Base-by-base conservation (phyloP, 2,329 filamentous ascomycete genomes). In the Beauveria sp. region DNA sequence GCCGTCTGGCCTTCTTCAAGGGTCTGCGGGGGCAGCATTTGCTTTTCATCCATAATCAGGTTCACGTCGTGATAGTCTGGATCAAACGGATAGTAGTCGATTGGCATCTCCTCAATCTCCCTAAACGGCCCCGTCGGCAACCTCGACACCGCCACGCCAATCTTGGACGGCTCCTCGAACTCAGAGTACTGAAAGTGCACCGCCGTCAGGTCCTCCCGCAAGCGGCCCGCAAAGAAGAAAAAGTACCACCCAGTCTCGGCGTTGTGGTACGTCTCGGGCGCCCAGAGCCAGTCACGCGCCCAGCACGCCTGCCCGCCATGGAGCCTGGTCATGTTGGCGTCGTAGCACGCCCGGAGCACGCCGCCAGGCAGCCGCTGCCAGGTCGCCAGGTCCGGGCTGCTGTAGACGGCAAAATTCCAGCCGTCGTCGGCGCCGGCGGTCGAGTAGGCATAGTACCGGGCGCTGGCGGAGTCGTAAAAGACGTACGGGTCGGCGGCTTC, bases 221-320 rank as follows among this genome's bases (percentile, higher is more conserved):
- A 63, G 5, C 72, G 71, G 1, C 69, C 72, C 14, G 72, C 71
- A 40, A 73, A 74, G 66, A 74, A 70, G 66, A 74, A 73, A 48
- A 73, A 74, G 58, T 74, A 74, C 72, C 72, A 74, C 10, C 70
- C 72, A 3, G 72, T 74, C 63, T 68, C 66, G 24, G 71, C 68
- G 45, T 74, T 74, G 65, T 73, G 67, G 59, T 74, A 74, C 5
- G 68, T 72, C 66, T 74, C 72, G 1, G 72, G 72, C 7, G 72
- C 72, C 72, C 72, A 74, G n/a, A 65, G 65, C 72, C 72, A 74
- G 54, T 74, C 72, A 7, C 69, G 67, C 16, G 72, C 72, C 72
- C 72, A 74, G 46, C 72, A 74, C 2, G 69, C 72, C 59, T 74
- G 72, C 1, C 72, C 72, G 3, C 67, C 71, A 9, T 69, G 51